These are phyloP conservation scores for Didymella exigua DNA, from an alignment of 2,329 filamentous ascomycete genomes.

Conservation along the genomic window DNA sequence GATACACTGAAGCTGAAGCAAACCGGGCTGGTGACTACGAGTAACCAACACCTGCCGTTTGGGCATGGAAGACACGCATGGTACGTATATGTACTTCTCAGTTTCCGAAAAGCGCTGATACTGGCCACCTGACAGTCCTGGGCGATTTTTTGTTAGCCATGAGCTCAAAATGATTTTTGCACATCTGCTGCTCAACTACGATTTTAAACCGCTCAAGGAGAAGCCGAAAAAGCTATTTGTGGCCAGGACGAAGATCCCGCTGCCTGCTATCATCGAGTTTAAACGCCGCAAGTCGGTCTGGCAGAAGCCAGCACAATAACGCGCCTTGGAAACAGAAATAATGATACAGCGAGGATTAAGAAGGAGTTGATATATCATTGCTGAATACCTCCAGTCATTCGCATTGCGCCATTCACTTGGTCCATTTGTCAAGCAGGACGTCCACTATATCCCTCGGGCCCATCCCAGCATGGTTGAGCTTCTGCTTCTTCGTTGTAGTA, in stretches of 20 bases:
- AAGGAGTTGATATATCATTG: too few species aligned
- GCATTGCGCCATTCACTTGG: too few species aligned
- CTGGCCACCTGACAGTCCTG: not conserved
- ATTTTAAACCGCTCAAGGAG: slow-evolving; percentile 36
- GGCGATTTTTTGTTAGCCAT: not conserved
- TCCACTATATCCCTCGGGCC: too few species aligned
- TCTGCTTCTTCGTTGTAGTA: too few species aligned
- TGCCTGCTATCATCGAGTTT: not conserved
- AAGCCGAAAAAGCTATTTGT: slow-evolving; percentile 32
- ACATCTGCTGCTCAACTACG: slow-evolving; percentile 47
- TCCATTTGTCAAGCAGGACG: too few species aligned
- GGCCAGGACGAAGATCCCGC: not conserved
- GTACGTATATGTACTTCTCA: not conserved
- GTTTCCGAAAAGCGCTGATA: not conserved
- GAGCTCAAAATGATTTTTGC: slow-evolving; percentile 46
- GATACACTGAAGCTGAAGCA: slow-evolving; percentile 43
- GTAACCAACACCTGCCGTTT: slow-evolving; percentile 59
- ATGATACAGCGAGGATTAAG: too few species aligned
- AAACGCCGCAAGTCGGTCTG: not conserved
- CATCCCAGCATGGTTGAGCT: too few species aligned
- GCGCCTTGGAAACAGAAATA: too few species aligned
- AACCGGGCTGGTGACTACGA: slow-evolving; percentile 61
- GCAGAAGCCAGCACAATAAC: not conserved
- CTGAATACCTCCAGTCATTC: too few species aligned
- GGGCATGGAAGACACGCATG: slow-evolving; percentile 61